phyloP scores from a whole-genome alignment of 2,329 filamentous ascomycete species.

The Xenosphaeropsis pyriputrescens region DNA sequence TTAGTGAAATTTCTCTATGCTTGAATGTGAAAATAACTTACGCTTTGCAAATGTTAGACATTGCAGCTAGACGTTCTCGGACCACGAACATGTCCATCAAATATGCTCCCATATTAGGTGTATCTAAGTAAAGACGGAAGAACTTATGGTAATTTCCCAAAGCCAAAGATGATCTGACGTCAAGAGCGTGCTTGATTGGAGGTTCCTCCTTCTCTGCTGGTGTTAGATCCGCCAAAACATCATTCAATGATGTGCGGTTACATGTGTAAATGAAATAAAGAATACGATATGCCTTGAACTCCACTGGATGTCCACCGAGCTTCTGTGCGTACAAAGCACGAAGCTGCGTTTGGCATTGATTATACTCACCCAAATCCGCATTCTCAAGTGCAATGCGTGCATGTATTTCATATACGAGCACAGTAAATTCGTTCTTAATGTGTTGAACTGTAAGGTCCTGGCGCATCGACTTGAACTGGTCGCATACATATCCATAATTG shows the following conservation, averaged over 20 bases:
- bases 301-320: slow-evolving; percentile 76
- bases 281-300: slow-evolving; percentile 99
- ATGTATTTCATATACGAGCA: slow-evolving; percentile 93
- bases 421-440: slow-evolving; percentile 92
- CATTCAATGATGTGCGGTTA: slow-evolving; percentile 96
- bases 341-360: slow-evolving; percentile 98
- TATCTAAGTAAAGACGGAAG: slow-evolving; percentile 89
- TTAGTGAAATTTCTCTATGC: slow-evolving; percentile 26
- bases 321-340: slow-evolving; percentile 80
- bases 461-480: slow-evolving; percentile 96
- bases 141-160: slow-evolving; percentile 96
- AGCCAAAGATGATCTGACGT: slow-evolving; percentile 81
- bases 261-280: slow-evolving; percentile 98
- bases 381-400: slow-evolving; percentile 95
- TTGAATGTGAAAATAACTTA: slow-evolving; percentile 34
- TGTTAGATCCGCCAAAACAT: slow-evolving; percentile 97
- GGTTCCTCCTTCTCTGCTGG: slow-evolving; percentile 80
- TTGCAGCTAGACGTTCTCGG: slow-evolving; percentile 78
- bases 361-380: slow-evolving; percentile 99
- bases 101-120: slow-evolving; percentile 94
- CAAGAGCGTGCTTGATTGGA: slow-evolving; percentile 79
- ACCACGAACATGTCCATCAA: slow-evolving; percentile 99
- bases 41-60: slow-evolving; percentile 91
- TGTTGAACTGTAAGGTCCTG: slow-evolving; percentile 97
- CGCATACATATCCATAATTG: slow-evolving; percentile 96